phyloP scores from a whole-genome alignment of 441 rosid genomes.

The Pelargonium fulgidum region DNA sequence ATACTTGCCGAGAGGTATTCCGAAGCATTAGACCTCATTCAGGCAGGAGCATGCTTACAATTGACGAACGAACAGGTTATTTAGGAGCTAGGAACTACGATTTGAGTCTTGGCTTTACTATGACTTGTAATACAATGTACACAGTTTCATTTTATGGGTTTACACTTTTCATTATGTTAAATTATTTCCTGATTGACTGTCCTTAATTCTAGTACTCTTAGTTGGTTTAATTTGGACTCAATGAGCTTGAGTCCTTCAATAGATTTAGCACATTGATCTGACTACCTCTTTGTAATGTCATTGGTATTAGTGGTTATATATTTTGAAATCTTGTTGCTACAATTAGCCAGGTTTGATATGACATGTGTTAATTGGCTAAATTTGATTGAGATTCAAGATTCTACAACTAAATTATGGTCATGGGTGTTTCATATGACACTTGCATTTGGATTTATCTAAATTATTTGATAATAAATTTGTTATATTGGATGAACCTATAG shows the following conservation, averaged over 20 bases:
- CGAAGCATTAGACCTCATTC: slow-evolving; percentile 76
- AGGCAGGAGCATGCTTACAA: slow-evolving; percentile 79
- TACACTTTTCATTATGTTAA: not conserved
- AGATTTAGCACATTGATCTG: not conserved
- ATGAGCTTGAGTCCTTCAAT: not conserved
- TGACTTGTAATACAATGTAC: not conserved
- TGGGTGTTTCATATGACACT: not conserved
- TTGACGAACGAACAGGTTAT: slow-evolving; percentile 66
- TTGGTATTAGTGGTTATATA: not conserved
- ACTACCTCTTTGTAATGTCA: not conserved
- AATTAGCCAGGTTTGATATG: too few relatives aligned
- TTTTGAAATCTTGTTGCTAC: not conserved
- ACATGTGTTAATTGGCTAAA: not conserved
- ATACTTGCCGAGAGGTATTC: slow-evolving; percentile 63
- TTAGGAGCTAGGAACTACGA: not conserved
- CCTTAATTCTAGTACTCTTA: not conserved
- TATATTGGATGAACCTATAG: not conserved
- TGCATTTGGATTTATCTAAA: not conserved
- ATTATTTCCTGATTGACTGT: not conserved
- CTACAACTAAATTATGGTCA: not conserved
- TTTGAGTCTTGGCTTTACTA: not conserved
- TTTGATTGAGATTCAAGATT: not conserved
- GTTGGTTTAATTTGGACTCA: not conserved
- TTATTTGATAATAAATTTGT: not conserved
- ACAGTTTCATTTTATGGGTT: not conserved